Percentiles rank a stretch among this genome's conserved stretches.
Evolutionary conservation across 371 early-diverging fungal species (phyloP).

Genomic region (Actinomucor elegans): DNA sequence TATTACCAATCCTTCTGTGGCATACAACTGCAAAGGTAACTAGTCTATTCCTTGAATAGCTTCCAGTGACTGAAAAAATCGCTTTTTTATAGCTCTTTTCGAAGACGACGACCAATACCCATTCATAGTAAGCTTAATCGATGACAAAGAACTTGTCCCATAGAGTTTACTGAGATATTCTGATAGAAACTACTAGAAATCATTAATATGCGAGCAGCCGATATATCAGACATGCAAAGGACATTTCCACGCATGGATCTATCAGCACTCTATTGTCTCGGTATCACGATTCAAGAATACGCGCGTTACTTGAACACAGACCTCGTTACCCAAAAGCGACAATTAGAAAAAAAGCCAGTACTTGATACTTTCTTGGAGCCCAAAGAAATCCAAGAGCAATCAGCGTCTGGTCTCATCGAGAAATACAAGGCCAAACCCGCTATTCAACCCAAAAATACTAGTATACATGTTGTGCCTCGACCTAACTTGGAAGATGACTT

Average conservation of each 20-base stretch:
- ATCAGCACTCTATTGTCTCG: conserved; percentile 13
- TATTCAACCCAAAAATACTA: not conserved
- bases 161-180: not conserved
- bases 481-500: not conserved
- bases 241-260: conserved; percentile 1
- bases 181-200: conserved; percentile 10
- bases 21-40: no score
- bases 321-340: not conserved
- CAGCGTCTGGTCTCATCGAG: not conserved
- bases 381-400: not conserved
- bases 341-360: not conserved
- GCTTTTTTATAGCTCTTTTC: not conserved
- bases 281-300: conserved; percentile 12
- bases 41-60: no score
- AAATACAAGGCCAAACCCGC: not conserved
- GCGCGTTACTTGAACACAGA: not conserved
- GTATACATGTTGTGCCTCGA: no score
- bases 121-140: not conserved
- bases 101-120: not conserved
- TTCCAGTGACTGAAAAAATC: no score
- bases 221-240: not conserved
- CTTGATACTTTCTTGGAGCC: not conserved
- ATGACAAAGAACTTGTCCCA: no score
- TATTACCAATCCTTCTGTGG: no score
- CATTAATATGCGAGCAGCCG: conserved; percentile 2